Percentiles rank a stretch among this genome's conserved stretches.
phyloP scores from a whole-genome alignment of 352 stramenopile genomes.

The Pythium oligandrum region DNA sequence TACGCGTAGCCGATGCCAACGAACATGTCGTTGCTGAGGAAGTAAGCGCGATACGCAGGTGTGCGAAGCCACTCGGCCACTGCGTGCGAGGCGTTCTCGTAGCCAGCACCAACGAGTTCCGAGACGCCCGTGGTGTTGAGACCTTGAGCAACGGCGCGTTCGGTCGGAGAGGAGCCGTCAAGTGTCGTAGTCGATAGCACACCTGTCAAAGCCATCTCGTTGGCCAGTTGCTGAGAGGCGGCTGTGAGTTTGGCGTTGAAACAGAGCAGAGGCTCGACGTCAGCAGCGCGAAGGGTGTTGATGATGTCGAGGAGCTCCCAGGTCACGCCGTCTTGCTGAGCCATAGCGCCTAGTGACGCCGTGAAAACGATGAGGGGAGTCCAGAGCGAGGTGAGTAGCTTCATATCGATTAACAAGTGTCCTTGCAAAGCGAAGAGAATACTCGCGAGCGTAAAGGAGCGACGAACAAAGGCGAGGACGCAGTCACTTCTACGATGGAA shows the following conservation, averaged over 20 bases:
- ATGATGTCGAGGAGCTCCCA: conserved; percentile 12
- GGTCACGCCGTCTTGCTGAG: not conserved
- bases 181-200: conserved; percentile 14
- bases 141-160: conserved; percentile 13
- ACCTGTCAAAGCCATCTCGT: conserved; percentile 19
- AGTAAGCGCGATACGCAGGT: not conserved
- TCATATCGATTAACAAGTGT: too few species aligned
- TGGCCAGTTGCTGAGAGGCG: conserved; percentile 18
- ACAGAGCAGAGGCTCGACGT: conserved; percentile 8
- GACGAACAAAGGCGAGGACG: too few species aligned
- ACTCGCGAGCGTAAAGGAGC: too few species aligned
- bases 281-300: conserved; percentile 7
- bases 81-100: conserved; percentile 11
- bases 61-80: conserved; percentile 19
- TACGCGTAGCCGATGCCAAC: conserved; percentile 23
- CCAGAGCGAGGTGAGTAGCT: too few species aligned
- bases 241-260: conserved; percentile 24
- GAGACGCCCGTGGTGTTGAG: conserved; percentile 29
- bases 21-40: conserved; percentile 28
- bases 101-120: conserved; percentile 25
- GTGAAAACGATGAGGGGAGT: too few species aligned
- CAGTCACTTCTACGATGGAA: too few species aligned
- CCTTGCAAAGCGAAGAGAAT: too few species aligned
- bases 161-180: conserved; percentile 16
- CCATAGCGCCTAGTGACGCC: too few species aligned